Base-by-base conservation (phyloP, 768 basidiomycete genomes). In the Ephemerocybe angulata region DNA sequence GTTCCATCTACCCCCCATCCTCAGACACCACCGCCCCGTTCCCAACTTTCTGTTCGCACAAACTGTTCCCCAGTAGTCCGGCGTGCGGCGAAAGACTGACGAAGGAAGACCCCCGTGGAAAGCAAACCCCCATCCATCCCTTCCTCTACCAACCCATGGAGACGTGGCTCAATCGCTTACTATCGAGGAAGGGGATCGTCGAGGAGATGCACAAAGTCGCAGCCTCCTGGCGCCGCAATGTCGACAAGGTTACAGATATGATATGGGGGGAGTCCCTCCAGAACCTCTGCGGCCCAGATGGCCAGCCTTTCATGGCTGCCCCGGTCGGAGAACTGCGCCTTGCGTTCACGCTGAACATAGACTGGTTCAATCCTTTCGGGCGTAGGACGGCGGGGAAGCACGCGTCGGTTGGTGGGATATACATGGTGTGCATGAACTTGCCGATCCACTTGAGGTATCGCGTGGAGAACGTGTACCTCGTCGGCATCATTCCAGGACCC, bases 311-410 rank as follows among this genome's bases (percentile, higher is more conserved):
- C 58, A 27, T 61, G 24, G 33, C 30, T 17, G 38, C 29, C 12
- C 33, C 31, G 54, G 59, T 8, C 25, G 57, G 15, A 11, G 56
- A 69, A 22, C 58, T 58, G 0, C 62, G 63, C 4, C 56, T 62
- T 2, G 44, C 62, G 5, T 70, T 70, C 52, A 61, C 62, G 44
- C 56, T 72, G 22, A 57, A 57, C 50, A 56, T 65, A 38, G 71
- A 72, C 54, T 52, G 67, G 22, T 70, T 72, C 57, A 72, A 72
- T 50, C 69, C 71, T 5, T 64, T 64, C 43, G 50, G 58, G 15
- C 66, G 60, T 33, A 67, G 62, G 41, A 48, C 54, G 13, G 60
- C 64, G 17, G 65, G 67, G 6, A 64, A 67, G 33, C 41, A 43
- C 0, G 60, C 53, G 22, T 61, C 62, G 2, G 40, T 57, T 12